phyloP scores from a whole-genome alignment of 441 rosid species.

The Viola pubescens region DNA sequence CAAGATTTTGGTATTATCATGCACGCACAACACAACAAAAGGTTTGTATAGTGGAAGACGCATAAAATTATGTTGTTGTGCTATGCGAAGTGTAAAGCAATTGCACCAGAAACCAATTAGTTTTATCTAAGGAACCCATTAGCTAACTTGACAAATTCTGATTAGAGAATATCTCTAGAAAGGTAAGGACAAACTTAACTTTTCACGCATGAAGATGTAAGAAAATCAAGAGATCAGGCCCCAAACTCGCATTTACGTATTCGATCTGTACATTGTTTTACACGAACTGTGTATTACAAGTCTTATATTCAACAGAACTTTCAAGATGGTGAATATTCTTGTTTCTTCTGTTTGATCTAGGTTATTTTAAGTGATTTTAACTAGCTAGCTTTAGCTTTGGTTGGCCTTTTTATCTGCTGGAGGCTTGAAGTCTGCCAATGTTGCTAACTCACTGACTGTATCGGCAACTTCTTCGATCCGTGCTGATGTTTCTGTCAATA shows the following conservation, averaged over 20 bases:
- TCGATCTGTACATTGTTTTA: no score
- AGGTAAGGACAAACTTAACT: background rate
- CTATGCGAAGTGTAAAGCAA: slow-evolving; percentile 16
- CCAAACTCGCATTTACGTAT: no score
- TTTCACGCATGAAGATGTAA: background rate
- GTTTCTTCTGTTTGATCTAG: background rate
- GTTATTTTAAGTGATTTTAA: background rate
- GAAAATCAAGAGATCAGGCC: background rate
- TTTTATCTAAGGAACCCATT: background rate
- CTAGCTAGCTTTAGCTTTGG: slow-evolving; percentile 8
- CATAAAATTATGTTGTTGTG: slow-evolving; percentile 6
- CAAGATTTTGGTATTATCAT: no score
- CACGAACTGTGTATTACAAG: no score
- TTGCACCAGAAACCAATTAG: slow-evolving; percentile 4
- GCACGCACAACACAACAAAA: background rate
- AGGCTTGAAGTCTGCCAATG: slow-evolving; percentile 31
- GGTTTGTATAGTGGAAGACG: slow-evolving; percentile 1
- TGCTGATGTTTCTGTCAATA: slow-evolving; percentile 31
- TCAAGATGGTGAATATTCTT: background rate
- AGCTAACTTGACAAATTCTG: no score
- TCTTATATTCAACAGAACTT: background rate
- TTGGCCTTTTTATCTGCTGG: slow-evolving; percentile 24
- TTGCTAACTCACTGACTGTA: slow-evolving; percentile 28
- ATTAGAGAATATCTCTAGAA: background rate
- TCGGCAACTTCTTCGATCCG: slow-evolving; percentile 27